A percentile compares a stretch with the other conserved stretches of the same genome.
Conservation (phyloP, 495 filamentous ascomycete species). For the Daldinia concentrica region DNA sequence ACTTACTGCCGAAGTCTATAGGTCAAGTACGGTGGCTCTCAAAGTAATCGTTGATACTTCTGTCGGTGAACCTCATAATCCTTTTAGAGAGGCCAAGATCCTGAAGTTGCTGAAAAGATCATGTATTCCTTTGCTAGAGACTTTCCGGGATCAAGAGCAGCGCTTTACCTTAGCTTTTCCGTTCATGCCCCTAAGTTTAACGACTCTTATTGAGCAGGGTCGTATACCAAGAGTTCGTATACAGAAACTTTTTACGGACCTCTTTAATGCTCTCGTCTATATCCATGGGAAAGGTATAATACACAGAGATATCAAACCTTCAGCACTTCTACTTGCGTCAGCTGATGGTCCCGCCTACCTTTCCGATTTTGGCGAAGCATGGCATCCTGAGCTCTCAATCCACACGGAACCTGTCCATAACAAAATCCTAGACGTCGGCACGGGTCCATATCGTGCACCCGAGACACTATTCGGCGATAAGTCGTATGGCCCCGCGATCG, state of each 20-base stretch:
- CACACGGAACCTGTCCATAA: slow-evolving; percentile 67
- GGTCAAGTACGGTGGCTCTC: slow-evolving; percentile 69
- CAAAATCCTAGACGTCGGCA: slow-evolving; percentile 94
- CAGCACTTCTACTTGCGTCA: slow-evolving; percentile 80
- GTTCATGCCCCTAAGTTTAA: slow-evolving; percentile 78
- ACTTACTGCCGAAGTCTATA: slow-evolving; percentile 84
- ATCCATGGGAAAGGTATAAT: slow-evolving; percentile 80
- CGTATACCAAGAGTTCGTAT: slow-evolving; percentile 41
- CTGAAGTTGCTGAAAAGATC: slow-evolving; percentile 61
- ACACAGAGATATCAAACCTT: slow-evolving; percentile 94
- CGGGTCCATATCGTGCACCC: slow-evolving; percentile 87
- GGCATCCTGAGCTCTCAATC: slow-evolving; percentile 68
- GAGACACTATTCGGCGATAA: slow-evolving; percentile 89
- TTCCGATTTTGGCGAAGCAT: slow-evolving; percentile 92
- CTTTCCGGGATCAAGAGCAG: slow-evolving; percentile 74
- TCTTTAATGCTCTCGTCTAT: slow-evolving; percentile 77
- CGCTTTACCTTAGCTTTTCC: slow-evolving; percentile 83
- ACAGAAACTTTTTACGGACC: slow-evolving; percentile 63
- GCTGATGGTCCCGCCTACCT: slow-evolving; percentile 76
- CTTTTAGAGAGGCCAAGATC: slow-evolving; percentile 78
- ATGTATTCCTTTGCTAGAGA: slow-evolving; percentile 71
- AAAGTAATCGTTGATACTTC: slow-evolving; percentile 84
- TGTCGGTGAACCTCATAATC: slow-evolving; percentile 81
- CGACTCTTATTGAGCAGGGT: slow-evolving; percentile 62
- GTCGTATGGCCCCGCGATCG: slow-evolving; percentile 73